Evolutionary conservation across 306 rosid genomes (phyloP), one percentile per base, ranked within the genome.

Genomic region (Elaeagnus macrophylla): DNA sequence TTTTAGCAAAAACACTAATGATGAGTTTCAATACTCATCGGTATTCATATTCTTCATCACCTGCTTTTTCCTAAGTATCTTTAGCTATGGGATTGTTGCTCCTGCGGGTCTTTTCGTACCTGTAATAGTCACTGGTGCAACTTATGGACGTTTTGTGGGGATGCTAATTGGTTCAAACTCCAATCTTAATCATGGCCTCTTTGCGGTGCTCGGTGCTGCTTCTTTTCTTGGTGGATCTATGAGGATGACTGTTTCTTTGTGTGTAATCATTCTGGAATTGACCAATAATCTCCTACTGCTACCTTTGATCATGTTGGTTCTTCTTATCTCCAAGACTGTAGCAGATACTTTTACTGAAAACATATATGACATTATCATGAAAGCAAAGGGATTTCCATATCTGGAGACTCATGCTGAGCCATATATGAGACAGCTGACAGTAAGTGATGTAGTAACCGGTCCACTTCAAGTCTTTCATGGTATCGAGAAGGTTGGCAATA

Each of bases 91-190:
- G 39, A 56, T 81, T 48, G 95, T 85, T 64, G 96, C 74, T 57
- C 99, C 96, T 9, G 85, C 79, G 20, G 99, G 99, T 68, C 76
- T 91, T 32, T 87, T 91, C 59, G 93, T 91, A 53, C 99, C 99
- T 54, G 84, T 77, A 63, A 87, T 91, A 49, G 93, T 91, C 72
- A 91, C 93, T 4, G 99, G 99, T 66, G 96, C 99, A 61, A 74
- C 87, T 40, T 91, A 82, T 62, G 99, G 99, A 13, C 99, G 99
- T 63, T 47, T 87, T 12, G 72, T 84, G 41, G 96, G 96, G 57
- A 87, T 91, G 94, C 47, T 91, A 65, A 32, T 84, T 39, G 83
- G 93, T 39, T 14, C 74, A 38, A 15, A 36, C 66, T 57, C 87
- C 12, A 75, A 59, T 71, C 95, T 91, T 48, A 63, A 68, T 77